Percentiles rank a stretch among this genome's conserved stretches.
phyloP scores from a whole-genome alignment of 371 early-diverging fungal genomes.

The Neoconidiobolus thromboides region DNA sequence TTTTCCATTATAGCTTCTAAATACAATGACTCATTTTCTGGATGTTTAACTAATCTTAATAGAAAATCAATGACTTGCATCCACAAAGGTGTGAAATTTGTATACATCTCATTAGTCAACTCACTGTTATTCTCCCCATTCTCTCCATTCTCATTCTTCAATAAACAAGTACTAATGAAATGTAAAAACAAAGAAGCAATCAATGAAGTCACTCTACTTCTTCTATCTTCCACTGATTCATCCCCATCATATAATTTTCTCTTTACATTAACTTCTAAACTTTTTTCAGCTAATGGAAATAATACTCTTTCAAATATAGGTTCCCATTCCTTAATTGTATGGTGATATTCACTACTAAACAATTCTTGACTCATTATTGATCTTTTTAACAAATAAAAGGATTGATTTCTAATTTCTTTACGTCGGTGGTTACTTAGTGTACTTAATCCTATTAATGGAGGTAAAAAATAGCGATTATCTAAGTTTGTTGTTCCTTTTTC shows the following conservation, averaged over 20 bases:
- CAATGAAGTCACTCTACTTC: neutral
- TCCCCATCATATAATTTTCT: neutral
- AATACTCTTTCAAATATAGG: neutral
- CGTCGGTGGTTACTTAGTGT: neutral
- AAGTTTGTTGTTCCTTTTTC: neutral
- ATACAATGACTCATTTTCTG: neutral
- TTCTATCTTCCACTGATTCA: neutral
- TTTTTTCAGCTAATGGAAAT: neutral
- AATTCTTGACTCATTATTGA: neutral
- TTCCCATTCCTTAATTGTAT: neutral
- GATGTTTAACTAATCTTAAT: neutral
- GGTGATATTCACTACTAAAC: neutral
- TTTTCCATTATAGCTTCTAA: conserved; percentile 1
- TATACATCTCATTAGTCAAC: neutral
- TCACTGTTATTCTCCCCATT: too few relatives aligned
- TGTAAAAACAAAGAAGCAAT: neutral
- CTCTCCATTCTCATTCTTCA: too few relatives aligned
- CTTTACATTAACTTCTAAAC: neutral
- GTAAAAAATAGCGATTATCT: neutral
- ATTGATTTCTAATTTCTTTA: neutral
- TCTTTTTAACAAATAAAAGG: neutral
- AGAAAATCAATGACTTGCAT: neutral
- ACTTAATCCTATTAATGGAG: conserved; percentile 4
- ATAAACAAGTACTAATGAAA: neutral
- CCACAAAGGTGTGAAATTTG: neutral